Evolutionary conservation across 306 rosid species (phyloP).

Genomic region (Calophaca sinica): DNA sequence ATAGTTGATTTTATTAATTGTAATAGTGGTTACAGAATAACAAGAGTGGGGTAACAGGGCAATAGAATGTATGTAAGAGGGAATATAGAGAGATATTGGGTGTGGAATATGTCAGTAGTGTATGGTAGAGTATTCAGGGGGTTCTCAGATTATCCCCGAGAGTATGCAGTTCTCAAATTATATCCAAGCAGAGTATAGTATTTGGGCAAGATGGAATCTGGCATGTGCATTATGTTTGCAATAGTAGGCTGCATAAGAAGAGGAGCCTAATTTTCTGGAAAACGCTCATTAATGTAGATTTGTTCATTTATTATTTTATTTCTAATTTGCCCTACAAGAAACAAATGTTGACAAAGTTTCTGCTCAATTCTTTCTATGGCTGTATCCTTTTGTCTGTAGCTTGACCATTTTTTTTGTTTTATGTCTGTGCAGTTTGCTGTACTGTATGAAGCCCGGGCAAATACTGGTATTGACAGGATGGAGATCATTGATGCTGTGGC

Average conservation of each 20-base stretch:
- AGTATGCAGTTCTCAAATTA: neutral
- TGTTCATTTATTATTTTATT: neutral
- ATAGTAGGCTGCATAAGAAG: neutral
- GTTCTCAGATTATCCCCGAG: too few species aligned
- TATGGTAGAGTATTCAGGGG: too few species aligned
- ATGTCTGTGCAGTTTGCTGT: constrained; percentile 80
- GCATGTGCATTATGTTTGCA: neutral
- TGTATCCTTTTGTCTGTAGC: constrained; percentile 17
- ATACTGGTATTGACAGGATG: constrained; percentile 88
- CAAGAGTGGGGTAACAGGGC: too few species aligned
- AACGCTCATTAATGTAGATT: constrained; percentile 18
- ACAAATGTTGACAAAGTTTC: constrained; percentile 14
- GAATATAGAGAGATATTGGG: too few species aligned
- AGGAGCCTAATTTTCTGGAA: neutral
- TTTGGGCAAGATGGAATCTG: neutral
- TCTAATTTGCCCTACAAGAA: neutral
- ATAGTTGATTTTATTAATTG: too few species aligned
- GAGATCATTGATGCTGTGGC: constrained; percentile 89
- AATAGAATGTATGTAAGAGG: too few species aligned
- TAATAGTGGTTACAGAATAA: too few species aligned
- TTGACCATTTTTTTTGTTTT: constrained; percentile 8
- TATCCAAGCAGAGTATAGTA: neutral
- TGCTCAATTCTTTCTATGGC: neutral
- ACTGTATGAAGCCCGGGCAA: constrained; percentile 91
- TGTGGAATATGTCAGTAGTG: too few species aligned